Percentiles rank a stretch among this genome's conserved stretches.
Evolutionary conservation across 768 basidiomycete genomes (phyloP).

Genomic region (Tricholoma matsutake): DNA sequence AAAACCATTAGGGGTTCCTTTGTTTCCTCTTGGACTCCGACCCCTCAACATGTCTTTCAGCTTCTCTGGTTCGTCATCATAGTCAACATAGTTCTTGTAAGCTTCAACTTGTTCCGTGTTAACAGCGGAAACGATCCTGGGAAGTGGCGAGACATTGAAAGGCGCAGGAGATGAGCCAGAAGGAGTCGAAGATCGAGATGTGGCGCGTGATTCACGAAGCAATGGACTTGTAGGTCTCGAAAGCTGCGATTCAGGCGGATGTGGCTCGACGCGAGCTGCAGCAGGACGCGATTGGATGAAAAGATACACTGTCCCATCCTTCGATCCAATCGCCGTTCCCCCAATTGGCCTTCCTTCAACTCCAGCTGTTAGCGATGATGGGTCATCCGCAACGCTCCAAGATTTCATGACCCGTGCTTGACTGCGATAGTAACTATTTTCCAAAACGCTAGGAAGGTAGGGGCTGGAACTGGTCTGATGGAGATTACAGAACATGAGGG

Average conservation of each 20-base stretch:
- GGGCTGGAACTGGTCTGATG: conserved; percentile 11
- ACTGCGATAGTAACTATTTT: conserved; percentile 30
- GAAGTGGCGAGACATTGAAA: conserved; percentile 52
- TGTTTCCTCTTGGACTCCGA: conserved; percentile 39
- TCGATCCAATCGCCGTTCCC: conserved; percentile 37
- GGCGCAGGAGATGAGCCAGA: conserved; percentile 42
- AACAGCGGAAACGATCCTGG: conserved; percentile 69
- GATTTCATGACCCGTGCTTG: conserved; percentile 29
- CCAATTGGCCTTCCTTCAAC: conserved; percentile 12
- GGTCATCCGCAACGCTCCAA: conserved; percentile 20
- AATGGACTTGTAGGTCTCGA: conserved; percentile 18
- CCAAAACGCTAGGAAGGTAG: conserved; percentile 18
- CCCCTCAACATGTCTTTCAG: conserved; percentile 72
- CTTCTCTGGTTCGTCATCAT: conserved; percentile 75
- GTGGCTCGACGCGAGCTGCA: conserved; percentile 4
- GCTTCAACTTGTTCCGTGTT: conserved; percentile 72
- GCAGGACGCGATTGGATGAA: conserved; percentile 25
- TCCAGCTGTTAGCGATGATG: conserved; percentile 3
- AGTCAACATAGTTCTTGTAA: conserved; percentile 76
- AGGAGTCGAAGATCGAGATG: conserved; percentile 37
- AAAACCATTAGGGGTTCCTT: conserved; percentile 4
- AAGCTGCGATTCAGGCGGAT: conserved; percentile 12
- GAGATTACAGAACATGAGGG: conserved; percentile 32
- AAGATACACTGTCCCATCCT: conserved; percentile 44
- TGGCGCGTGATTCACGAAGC: conserved; percentile 17